phyloP scores from a whole-genome alignment of 257 asterid genomes.

The Striga asiatica region DNA sequence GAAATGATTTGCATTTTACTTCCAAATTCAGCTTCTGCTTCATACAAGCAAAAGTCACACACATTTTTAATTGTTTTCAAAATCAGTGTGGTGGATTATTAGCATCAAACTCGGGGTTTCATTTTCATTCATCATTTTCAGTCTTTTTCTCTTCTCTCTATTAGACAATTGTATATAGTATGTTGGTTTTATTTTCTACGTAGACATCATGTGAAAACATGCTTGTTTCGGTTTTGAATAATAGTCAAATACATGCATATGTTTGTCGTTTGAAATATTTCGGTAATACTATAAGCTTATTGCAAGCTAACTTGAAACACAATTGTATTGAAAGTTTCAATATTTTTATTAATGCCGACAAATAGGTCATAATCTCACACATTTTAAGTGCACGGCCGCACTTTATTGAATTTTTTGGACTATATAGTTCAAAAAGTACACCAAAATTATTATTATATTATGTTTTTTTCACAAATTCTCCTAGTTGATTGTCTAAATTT shows the following conservation, averaged over 20 bases:
- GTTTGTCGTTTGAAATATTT: background rate
- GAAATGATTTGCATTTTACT: constrained; percentile 59
- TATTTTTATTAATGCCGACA: constrained; percentile 11
- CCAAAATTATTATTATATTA: no score
- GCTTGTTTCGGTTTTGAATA: background rate
- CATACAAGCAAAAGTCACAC: constrained; percentile 38
- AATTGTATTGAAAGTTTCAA: constrained; percentile 6
- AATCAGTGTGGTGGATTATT: constrained; percentile 58
- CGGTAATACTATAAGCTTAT: no score
- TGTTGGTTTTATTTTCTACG: constrained; percentile 16
- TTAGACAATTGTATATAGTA: no score
- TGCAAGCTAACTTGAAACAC: constrained; percentile 18
- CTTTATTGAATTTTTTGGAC: no score
- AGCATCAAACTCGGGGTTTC: constrained; percentile 40
- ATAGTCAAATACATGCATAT: no score
- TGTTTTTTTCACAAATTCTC: no score
- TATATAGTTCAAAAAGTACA: no score
- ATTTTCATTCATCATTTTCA: constrained; percentile 19
- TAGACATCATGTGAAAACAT: constrained; percentile 19
- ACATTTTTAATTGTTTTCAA: constrained; percentile 27
- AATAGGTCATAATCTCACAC: background rate
- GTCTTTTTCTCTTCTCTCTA: background rate
- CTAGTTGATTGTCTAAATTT: no score
- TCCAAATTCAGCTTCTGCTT: constrained; percentile 62
- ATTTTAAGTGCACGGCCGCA: no score